Evolutionary conservation across 2,329 filamentous ascomycete genomes (phyloP).

Genomic region (Phialemonium atrogriseum): DNA sequence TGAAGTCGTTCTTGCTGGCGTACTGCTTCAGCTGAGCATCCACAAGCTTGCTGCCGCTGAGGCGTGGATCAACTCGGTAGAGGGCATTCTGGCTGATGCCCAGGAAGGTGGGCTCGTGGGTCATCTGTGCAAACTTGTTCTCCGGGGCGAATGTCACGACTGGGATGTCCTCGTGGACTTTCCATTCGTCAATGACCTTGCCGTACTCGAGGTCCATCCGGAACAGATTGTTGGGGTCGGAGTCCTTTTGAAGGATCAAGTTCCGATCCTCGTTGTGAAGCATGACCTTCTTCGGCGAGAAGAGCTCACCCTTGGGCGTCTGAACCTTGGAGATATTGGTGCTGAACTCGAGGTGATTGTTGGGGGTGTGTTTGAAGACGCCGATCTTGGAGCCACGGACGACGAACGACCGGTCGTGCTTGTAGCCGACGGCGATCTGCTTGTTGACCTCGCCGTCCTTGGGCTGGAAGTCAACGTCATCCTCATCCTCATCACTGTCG

Average conservation of each 20-base stretch:
- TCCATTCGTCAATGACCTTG: slow-evolving; percentile 98
- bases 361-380: slow-evolving; percentile 91
- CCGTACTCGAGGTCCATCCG: slow-evolving; percentile 97
- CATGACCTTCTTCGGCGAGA: slow-evolving; percentile 96
- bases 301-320: slow-evolving; percentile 76
- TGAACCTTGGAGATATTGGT: slow-evolving; percentile 96
- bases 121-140: slow-evolving; percentile 98
- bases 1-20: slow-evolving; percentile 94
- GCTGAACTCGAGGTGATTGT: slow-evolving; percentile 90
- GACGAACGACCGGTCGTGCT: slow-evolving; percentile 93
- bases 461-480: slow-evolving; percentile 66
- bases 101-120: slow-evolving; percentile 86
- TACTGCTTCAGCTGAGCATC: slow-evolving; percentile 94
- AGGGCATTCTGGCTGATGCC: slow-evolving; percentile 89
- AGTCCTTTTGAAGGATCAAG: slow-evolving; percentile 76
- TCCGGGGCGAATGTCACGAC: slow-evolving; percentile 89
- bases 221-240: slow-evolving; percentile 84
- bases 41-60: slow-evolving; percentile 86
- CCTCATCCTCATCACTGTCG: slow-evolving; percentile 57
- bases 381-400: slow-evolving; percentile 97
- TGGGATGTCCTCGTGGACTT: slow-evolving; percentile 91
- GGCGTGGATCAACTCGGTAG: slow-evolving; percentile 86
- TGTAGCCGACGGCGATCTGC: slow-evolving; percentile 92
- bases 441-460: slow-evolving; percentile 74
- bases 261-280: slow-evolving; percentile 84